Base-by-base conservation (phyloP, 345 rosid genomes). In the Eucalyptus pumila region DNA sequence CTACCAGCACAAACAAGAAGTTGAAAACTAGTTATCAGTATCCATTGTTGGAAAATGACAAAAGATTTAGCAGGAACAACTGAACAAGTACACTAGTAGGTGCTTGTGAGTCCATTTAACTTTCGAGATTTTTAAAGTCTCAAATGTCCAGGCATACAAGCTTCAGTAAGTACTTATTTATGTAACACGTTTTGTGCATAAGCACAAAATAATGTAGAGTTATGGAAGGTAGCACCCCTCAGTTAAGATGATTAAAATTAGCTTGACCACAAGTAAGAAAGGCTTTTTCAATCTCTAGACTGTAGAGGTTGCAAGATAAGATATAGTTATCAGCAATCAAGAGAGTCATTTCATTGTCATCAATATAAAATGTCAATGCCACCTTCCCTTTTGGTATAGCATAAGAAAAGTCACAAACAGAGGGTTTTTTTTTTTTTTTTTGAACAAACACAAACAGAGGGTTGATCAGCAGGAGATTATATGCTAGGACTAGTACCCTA, bases 1-100 rank as follows among this genome's bases (percentile, higher is more conserved):
- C 97, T 95, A 93, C 80, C 23, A 88, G 27, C 30, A 48, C 24
- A 60, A 34, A 62, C 60, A 58, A 49, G 37, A 50, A 50, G 52
- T 50, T 50, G 52, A 50, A 49, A 86, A 56, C 13, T 8, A 52
- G 11, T 13, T 23, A 42, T 49, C 9, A 24, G 9, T 16, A 83
- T 26, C 15, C 34, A 83, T 45, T 83, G n/a, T 17, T 45, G 16
- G 17, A 13, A 62, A 62, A 27, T 62, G 34, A 62, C n/a, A 62
- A 62, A n/a, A 6, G 17, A 62, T 62, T 62, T 62, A 62, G 17
- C 30, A 62, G 69, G 69, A 13, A 14, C 34, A 62, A 62, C 7
- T 2, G 34, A 62, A 27, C 34, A 62, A 27, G 69, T 13, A 30
- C 69, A 30, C 69, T 62, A 62, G 69, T 2, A 30, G 17, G 69